Evolutionary conservation across 192 early-diverging fungal species (phyloP), one percentile per base, ranked within the genome.

Genomic region (Coemansia sp.): DNA sequence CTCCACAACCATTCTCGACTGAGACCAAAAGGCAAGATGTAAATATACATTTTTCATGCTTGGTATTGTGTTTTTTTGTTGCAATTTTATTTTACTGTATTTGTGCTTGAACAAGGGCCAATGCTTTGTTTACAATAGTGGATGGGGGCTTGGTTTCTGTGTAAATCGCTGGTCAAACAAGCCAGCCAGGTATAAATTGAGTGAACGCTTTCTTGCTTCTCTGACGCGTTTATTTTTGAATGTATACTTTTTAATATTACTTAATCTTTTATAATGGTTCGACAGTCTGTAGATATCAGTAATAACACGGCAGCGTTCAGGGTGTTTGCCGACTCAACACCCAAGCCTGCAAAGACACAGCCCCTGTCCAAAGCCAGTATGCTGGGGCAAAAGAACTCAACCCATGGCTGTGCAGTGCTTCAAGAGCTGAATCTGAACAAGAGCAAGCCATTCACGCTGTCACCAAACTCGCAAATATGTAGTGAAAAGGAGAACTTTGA

Each of bases 401-500:
- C n/a, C 39, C 35, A 1, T 18, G 26, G 22, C 20, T 54, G 51
- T 18, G 38, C 38, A 4, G 65, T 59, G 29, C 41, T 73, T 20
- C 65, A 62, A n/a, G 61, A 59, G 11, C 47, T 59, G 2, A 60
- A 23, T 7, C 37, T 55, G 3, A 60, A 23, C 11, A 27, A 45
- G 3, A 68, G 64, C 50, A 64, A 64, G 27, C 39, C 52, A 27
- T 64, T 56, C 47, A 29, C 16, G 4, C 58, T 75, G 10, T 70
- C 73, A 11, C 73, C 73, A 12, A 62, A 55, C 29, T 75, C 73
- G 18, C 68, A 59, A 13, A 43, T 70, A 27, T 27, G 50, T n/a
- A 64, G 68, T 0, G 68, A 70, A 52, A 75, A 75, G 64, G 73
- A 75, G 60, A 75, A 75, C 56, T 75, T 75, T 66, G 73, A 75